phyloP scores from a whole-genome alignment of 108 stramenopile genomes.

The Skeletonema tropicum region DNA sequence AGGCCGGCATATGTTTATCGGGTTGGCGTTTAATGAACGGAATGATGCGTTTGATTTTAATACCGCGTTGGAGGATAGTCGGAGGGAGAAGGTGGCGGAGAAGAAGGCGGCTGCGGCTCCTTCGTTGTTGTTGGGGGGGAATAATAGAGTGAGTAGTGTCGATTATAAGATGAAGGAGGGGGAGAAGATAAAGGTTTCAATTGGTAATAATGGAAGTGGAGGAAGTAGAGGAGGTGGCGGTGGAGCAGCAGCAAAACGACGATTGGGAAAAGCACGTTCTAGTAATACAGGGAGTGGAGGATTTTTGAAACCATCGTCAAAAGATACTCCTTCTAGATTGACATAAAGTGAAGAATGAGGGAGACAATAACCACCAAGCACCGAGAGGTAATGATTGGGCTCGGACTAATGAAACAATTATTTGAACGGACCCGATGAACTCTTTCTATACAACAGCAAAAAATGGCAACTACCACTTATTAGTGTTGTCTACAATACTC shows the following conservation, averaged over 20 bases:
- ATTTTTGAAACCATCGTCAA: constrained; percentile 71
- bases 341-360: neutral
- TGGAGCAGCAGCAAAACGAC: constrained; percentile 20
- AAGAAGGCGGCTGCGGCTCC: constrained; percentile 44
- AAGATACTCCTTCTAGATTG: constrained; percentile 73
- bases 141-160: constrained; percentile 33
- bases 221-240: constrained; percentile 24
- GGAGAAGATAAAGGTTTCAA: constrained; percentile 82
- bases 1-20: constrained; percentile 95
- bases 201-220: constrained; percentile 28
- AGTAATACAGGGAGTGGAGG: constrained; percentile 44
- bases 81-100: constrained; percentile 77
- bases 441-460: too few species aligned
- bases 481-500: too few species aligned
- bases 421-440: too few species aligned
- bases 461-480: too few species aligned
- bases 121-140: constrained; percentile 15
- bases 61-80: constrained; percentile 89
- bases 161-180: constrained; percentile 95
- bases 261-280: neutral
- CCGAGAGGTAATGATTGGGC: too few species aligned
- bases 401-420: too few species aligned
- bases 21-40: constrained; percentile 96
- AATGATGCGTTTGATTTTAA: constrained; percentile 99
- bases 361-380: too few species aligned